Base-by-base conservation (phyloP, 169 alveolate genomes). In the Eimeria sp. region DNA sequence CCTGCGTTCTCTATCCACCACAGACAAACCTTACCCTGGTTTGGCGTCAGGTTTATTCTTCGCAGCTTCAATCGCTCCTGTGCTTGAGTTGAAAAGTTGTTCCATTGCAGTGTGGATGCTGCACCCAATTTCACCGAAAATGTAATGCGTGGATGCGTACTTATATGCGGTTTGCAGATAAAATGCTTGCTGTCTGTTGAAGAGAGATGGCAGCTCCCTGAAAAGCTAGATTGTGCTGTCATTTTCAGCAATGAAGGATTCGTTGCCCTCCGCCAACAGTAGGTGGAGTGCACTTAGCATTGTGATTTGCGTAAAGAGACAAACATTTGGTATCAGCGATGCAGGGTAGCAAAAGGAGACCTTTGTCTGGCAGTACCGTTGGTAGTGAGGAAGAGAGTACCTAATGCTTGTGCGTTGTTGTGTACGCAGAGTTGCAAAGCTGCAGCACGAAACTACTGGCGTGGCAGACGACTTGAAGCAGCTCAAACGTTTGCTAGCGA, bases 171-270 rank as follows among this genome's bases (percentile, higher is more conserved):
- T 7, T 40, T 57, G 30, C 93, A 87, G 93, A 87, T 87, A 25
- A 70, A 49, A 16, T 87, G 93, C 65, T 63, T 87, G 63, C 43
- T 51, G 27, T 40, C 51, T 18, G 80, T 25, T 58, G 93, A 58
- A n/a, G 93, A 87, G 30, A 63, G 70, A 40, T 87, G 93, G 93
- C 93, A 87, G 40, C 93, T 87, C 78, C 93, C 93, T 18, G 83
- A 30, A 27, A 70, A 63, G 25, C 83, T 87, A 13, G 93, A 87
- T 20, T 61, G 34, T 45, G 93, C 93, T 25, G 65, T 87, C 82
- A 34, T 87, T 27, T 87, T 87, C n/a, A 87, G 93, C 27, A 40
- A 61, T 22, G 51, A 58, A 27, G 93, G 93, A 43, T 87, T 87
- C 65, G 58, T 82, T 27, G 93, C 93, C 10, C 82, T 87, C 14